phyloP scores from a whole-genome alignment of 2,329 filamentous ascomycete species.

The Thielaviopsis euricoi region DNA sequence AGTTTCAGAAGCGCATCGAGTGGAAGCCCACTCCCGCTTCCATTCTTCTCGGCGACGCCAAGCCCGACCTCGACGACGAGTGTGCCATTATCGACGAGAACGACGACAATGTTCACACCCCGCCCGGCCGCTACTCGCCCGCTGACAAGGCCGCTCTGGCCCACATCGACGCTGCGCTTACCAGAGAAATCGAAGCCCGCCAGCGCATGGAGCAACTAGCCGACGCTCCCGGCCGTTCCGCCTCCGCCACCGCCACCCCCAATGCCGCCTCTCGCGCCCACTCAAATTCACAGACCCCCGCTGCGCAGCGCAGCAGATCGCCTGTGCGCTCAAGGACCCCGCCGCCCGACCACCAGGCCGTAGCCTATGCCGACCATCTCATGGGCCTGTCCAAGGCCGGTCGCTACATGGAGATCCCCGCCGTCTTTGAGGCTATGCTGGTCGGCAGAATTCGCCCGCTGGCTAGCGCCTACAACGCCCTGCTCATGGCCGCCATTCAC shows the following conservation, averaged over 20 bases:
- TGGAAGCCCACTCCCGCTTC: constrained; percentile 55
- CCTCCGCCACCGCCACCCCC: constrained; percentile 22
- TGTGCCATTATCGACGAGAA: constrained; percentile 10
- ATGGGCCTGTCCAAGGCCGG: constrained; percentile 53
- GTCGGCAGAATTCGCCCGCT: constrained; percentile 67
- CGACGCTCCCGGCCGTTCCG: constrained; percentile 25
- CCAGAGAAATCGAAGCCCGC: constrained; percentile 53
- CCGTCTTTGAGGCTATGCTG: constrained; percentile 81
- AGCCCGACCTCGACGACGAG: constrained; percentile 13
- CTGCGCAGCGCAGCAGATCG: constrained; percentile 24
- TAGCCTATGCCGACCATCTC: constrained; percentile 63
- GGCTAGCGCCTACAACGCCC: constrained; percentile 76
- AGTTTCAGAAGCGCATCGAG: constrained; percentile 75
- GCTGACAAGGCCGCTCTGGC: constrained; percentile 47
- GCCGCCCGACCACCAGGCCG: constrained; percentile 44
- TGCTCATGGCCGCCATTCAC: constrained; percentile 70
- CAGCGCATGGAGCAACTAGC: constrained; percentile 28
- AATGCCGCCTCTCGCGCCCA: constrained; percentile 22
- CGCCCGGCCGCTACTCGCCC: constrained; percentile 19
- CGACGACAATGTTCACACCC: constrained; percentile 15
- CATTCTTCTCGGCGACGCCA: constrained; percentile 32
- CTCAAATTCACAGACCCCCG: constrained; percentile 26
- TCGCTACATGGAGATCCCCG: constrained; percentile 75
- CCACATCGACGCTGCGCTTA: constrained; percentile 71
- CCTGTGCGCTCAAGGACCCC: constrained; percentile 40